Conservation (phyloP, 768 basidiomycete genomes). For the Phanerodontia chrysosporium region DNA sequence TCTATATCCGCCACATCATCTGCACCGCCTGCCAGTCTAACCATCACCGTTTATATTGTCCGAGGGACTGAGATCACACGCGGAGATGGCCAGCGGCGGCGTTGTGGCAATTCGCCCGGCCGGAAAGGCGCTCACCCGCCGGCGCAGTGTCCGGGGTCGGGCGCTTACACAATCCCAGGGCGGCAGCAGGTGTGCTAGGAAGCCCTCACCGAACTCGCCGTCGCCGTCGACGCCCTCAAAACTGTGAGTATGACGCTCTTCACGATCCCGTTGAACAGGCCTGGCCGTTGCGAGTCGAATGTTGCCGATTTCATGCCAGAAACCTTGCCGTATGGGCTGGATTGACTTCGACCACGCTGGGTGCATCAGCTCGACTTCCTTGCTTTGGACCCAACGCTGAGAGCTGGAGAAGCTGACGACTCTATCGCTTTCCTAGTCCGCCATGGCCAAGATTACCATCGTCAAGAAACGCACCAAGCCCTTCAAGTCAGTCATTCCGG, state of each 20-base stretch:
- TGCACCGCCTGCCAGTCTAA: background rate
- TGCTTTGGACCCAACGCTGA: background rate
- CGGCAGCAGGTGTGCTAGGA: constrained; percentile 5
- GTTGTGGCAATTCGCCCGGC: background rate
- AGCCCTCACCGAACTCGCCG: constrained; percentile 20
- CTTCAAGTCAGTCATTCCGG: constrained; percentile 73
- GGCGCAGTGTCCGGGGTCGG: constrained; percentile 6
- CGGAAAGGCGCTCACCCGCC: background rate
- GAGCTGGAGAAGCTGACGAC: background rate
- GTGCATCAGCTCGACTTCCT: constrained; percentile 16
- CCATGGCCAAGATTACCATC: constrained; percentile 60
- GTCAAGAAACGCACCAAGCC: constrained; percentile 96
- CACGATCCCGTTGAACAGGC: constrained; percentile 14
- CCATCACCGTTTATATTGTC: background rate
- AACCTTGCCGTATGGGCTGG: constrained; percentile 15
- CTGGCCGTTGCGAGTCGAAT: constrained; percentile 14
- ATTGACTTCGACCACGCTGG: constrained; percentile 16
- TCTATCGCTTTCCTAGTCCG: constrained; percentile 23
- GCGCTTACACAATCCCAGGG: background rate
- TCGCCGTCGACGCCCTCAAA: constrained; percentile 47
- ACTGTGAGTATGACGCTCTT: constrained; percentile 43
- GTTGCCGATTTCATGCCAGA: constrained; percentile 9
- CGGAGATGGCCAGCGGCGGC: background rate
- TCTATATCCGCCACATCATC: too few relatives aligned
- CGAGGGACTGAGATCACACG: background rate